Base-by-base conservation (phyloP, 768 basidiomycete genomes). In the Suillus weaverae region DNA sequence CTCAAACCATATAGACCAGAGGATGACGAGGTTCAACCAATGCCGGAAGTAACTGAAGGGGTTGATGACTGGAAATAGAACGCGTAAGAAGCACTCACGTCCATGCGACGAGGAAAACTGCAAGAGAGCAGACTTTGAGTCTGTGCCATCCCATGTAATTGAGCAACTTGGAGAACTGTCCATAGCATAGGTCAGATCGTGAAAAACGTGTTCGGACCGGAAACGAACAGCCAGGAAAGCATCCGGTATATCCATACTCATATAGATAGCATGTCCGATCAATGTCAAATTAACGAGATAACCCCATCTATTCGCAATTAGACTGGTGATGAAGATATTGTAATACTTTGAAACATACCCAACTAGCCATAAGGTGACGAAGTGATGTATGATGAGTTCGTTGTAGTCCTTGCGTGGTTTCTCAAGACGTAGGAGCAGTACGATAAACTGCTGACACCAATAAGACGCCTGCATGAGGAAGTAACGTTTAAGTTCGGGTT, bases 181-280 rank as follows among this genome's bases (percentile, higher is more conserved):
- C 48, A 39, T 13, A 63, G 16, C 60, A 55, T 60, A 61, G 1
- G 32, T 44, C 18, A 39, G 48, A 53, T 36, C n/a, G 41, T 39
- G 39, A 7, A 20, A 32, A 16, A 54, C 8, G 3, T 32, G 41
- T 39, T 43, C 18, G 33, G 30, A 53, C 6, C 5, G 7, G 44
- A 20, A 20, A 79, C 90, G 68, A 67, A 94, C 90, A 14, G 93
- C 95, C 14, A 99, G 82, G 76, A 91, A 92, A 39, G 87, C 78
- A 73, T 99, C 97, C 0, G 96, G 94, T 22, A 96, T 83, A 79
- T 99, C 97, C 97, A 99, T 99, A 74, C 95, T 97, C 79, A 96
- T 84, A 71, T 90, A 99, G 35, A 99, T 86, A 6, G 95, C 90
- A 68, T 92, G 91, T 11, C 97, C 97, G 50, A 99, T 95, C 60